Percentiles rank a stretch among this genome's conserved stretches.
Conservation (phyloP, 805 yeast genomes). For the Saccharomyces kudriavzevii region DNA sequence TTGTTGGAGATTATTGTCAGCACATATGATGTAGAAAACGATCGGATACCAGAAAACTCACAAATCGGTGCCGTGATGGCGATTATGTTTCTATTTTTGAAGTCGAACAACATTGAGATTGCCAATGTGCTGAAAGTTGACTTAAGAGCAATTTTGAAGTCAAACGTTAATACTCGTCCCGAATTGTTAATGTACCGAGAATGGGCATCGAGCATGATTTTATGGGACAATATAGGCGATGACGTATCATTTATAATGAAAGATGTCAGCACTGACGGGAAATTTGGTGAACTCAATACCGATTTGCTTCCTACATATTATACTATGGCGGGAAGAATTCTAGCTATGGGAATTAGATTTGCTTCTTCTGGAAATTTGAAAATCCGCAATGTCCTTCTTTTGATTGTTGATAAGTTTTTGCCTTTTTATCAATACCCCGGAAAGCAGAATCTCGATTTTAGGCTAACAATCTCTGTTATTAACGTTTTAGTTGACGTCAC, state of each 20-base stretch:
- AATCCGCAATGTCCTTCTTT: constrained; percentile 42
- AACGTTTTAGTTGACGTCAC: constrained; percentile 50
- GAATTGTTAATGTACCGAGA: constrained; percentile 62
- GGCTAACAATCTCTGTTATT: constrained; percentile 44
- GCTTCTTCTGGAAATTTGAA: constrained; percentile 57
- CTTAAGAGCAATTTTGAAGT: constrained; percentile 41
- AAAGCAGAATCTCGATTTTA: constrained; percentile 48
- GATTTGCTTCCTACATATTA: constrained; percentile 57
- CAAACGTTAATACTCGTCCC: constrained; percentile 42
- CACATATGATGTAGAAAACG: constrained; percentile 19
- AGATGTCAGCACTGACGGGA: constrained; percentile 5
- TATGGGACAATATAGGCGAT: constrained; percentile 60
- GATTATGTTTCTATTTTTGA: constrained; percentile 62
- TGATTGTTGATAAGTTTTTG: constrained; percentile 23
- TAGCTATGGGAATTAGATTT: constrained; percentile 65
- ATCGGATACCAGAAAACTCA: constrained; percentile 32
- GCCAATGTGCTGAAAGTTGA: constrained; percentile 46
- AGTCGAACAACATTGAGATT: constrained; percentile 49
- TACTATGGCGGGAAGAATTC: constrained; percentile 63
- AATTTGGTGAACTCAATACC: constrained; percentile 36
- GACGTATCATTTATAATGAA: constrained; percentile 26
- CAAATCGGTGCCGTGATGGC: constrained; percentile 69
- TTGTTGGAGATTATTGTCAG: constrained; percentile 15
- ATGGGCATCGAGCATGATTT: constrained; percentile 53
- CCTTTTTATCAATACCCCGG: constrained; percentile 31